These are phyloP conservation scores for Cercospora brassicicola DNA, from an alignment of 2,329 filamentous ascomycete genomes.

Conservation along the genomic window DNA sequence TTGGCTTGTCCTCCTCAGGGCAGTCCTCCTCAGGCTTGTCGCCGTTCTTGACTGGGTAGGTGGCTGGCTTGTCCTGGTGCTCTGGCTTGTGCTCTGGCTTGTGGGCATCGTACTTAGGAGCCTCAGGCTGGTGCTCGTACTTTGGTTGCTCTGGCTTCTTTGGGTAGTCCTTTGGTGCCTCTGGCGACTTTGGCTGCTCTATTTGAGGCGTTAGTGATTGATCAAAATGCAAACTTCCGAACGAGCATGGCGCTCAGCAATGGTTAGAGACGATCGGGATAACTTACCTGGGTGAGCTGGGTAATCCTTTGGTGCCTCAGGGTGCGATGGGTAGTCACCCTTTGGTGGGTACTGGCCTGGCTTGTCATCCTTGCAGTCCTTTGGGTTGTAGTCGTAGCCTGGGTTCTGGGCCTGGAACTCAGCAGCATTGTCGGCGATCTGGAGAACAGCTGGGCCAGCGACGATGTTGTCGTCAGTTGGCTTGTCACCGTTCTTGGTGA, in stretches of 20 bases:
- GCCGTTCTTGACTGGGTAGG: background rate
- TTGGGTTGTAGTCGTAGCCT: conserved; percentile 6
- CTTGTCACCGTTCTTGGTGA: conserved; percentile 23
- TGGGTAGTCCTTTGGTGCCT: background rate
- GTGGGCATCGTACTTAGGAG: background rate
- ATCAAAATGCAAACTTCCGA: too few species aligned
- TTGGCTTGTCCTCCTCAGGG: background rate
- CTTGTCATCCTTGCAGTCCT: conserved; percentile 1
- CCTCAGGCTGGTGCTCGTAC: background rate
- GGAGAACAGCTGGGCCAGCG: conserved; percentile 34
- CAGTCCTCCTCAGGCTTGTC: background rate
- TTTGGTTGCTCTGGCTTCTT: background rate
- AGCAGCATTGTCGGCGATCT: conserved; percentile 22
- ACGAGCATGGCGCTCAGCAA: too few species aligned
- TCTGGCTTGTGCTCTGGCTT: conserved; percentile 3
- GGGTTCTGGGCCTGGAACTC: conserved; percentile 1
- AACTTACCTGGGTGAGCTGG: background rate
- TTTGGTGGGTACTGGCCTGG: background rate
- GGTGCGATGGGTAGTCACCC: background rate
- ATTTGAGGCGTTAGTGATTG: too few species aligned
- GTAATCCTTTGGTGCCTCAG: background rate
- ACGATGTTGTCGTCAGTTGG: conserved; percentile 35
- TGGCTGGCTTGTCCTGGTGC: background rate
- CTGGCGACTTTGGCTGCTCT: background rate
- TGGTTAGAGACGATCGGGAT: background rate